These are phyloP conservation scores for Paramecium octaurelia DNA, from an alignment of 73 alveolate species.

Conservation along the genomic window DNA sequence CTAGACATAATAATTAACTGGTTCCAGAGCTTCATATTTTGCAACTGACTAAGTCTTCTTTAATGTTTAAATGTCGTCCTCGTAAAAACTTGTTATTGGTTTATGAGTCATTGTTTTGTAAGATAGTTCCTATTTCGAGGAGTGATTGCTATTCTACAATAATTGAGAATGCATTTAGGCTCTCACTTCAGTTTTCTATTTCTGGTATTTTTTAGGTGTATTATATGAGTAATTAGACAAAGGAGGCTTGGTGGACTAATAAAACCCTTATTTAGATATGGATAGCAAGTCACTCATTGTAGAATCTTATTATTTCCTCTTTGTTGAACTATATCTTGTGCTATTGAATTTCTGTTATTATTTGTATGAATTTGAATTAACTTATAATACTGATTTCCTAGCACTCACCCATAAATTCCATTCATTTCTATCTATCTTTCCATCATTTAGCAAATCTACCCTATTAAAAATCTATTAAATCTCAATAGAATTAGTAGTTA, in stretches of 20 bases:
- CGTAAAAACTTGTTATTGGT: not conserved
- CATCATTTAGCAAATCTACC: conserved; percentile 1
- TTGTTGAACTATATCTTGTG: not conserved
- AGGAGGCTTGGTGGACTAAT: not conserved
- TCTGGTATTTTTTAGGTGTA: not conserved
- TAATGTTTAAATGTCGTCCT: not conserved
- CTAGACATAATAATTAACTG: not conserved
- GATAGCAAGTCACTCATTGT: not conserved
- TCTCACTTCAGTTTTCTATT: not conserved
- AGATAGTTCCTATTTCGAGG: not conserved
- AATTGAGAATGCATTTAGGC: not conserved
- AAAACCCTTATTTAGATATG: not conserved
- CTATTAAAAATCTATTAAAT: not conserved
- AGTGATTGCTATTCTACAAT: not conserved
- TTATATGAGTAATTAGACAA: not conserved
- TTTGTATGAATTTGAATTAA: not conserved
- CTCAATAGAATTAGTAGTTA: not conserved
- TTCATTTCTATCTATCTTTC: not conserved
- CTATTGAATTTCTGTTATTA: not conserved
- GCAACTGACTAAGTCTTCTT: not conserved
- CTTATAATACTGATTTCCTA: not conserved
- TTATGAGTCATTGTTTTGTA: not conserved
- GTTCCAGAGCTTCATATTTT: not conserved
- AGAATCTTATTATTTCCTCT: not conserved
- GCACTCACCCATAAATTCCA: not conserved